Base-by-base conservation (phyloP, 768 basidiomycete genomes). In the Leccinellum rugosiceps region DNA sequence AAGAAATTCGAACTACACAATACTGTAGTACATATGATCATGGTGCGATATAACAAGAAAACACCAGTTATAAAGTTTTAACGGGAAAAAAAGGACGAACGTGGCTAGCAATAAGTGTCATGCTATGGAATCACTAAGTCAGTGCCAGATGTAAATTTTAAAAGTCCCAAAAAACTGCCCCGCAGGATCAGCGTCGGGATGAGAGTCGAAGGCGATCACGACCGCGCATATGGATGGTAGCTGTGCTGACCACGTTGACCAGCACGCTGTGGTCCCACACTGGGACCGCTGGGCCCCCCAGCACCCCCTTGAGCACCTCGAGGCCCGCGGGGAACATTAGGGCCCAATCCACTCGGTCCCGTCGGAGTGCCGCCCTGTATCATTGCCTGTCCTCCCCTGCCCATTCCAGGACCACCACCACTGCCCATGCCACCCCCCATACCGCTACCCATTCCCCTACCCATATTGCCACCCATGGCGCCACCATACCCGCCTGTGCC, bases 211-310 rank as follows among this genome's bases (percentile, higher is more conserved):
- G 55, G 50, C 52, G 26, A 52, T 63, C 62, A 64, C 68, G 69
- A 90, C 62, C 90, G 86, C 31, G 88, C 86, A 63, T 93, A 93
- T 0, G 91, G 91, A 65, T 92, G 91, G 74, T 88, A 93, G 61
- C 84, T 83, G 72, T 92, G 89, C 65, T 88, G 86, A 32, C 91
- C 89, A 34, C 90, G 76, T 65, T 87, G 85, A 2, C 74, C 79
- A 11, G 83, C 80, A 55, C 90, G 79, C 71, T 90, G 88, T 3
- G 89, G 90, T 0, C 90, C 90, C 52, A 86, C 85, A 3, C 80
- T 74, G 6, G 78, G 81, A 14, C 77, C 80, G 64, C 82, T 80
- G 2, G 73, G 75, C 0, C 75, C 78, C 14, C 75, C 73, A n/a
- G 78, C 77, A 6, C 83, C 84, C 15, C 78, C 78, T 55, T 77